phyloP scores from a whole-genome alignment of 23 red algal species.

The Gracilariopsis chorda region DNA sequence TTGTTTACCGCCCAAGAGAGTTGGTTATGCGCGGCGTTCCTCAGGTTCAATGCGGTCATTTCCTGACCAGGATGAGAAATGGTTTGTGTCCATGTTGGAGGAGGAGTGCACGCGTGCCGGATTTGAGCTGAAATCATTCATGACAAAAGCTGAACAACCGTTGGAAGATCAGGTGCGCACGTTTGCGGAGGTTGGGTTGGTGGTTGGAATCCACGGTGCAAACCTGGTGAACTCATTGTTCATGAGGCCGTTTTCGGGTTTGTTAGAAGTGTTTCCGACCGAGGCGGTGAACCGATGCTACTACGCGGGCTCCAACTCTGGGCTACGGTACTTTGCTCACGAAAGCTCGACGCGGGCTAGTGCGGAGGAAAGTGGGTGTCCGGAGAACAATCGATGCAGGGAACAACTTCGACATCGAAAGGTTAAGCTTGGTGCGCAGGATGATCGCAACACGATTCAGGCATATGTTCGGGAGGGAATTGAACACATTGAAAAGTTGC shows the following conservation, averaged over 20 bases:
- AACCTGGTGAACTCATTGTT: conserved; percentile 73
- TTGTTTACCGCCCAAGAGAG: background rate
- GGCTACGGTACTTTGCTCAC: conserved; percentile 45
- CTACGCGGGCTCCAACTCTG: conserved; percentile 44
- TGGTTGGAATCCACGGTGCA: conserved; percentile 75
- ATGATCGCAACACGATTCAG: conserved; percentile 3
- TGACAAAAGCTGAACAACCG: background rate
- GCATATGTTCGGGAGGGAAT: conserved; percentile 1
- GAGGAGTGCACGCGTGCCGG: background rate
- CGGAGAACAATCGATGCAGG: background rate
- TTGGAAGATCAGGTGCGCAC: conserved; percentile 33
- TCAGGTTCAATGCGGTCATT: conserved; percentile 33
- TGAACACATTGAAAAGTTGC: background rate
- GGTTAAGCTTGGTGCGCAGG: background rate
- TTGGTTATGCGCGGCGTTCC: conserved; percentile 18
- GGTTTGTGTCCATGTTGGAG: conserved; percentile 40
- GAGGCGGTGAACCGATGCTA: conserved; percentile 10
- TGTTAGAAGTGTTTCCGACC: conserved; percentile 64
- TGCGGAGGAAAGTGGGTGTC: conserved; percentile 36
- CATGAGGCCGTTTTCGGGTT: conserved; percentile 47
- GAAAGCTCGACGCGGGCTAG: background rate
- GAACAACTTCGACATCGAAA: background rate
- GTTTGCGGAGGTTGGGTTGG: conserved; percentile 23
- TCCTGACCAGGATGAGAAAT: conserved; percentile 17
- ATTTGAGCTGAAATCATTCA: background rate